Evolutionary conservation across 164 flowering plant species (phyloP), one percentile per base, ranked within the genome.

Genomic region (Aristolochia californica): DNA sequence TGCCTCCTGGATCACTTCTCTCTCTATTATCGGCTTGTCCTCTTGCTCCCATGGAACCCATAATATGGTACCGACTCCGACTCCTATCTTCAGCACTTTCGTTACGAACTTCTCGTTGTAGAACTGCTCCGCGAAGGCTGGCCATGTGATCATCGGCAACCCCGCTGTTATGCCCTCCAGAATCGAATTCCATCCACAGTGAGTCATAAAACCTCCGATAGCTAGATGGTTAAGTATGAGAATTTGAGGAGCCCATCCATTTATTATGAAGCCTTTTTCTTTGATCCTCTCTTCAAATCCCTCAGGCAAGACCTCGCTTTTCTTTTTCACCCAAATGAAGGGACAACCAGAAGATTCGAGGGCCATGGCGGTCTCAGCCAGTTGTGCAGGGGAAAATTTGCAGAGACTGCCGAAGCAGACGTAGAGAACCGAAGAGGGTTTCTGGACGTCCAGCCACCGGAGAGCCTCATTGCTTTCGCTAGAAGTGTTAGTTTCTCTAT

Each of bases 161-260:
- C 76, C 71, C 4, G 69, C 65, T 25, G 58, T 56, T 1, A 77
- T 15, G 3, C 60, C 71, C 59, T 74, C 78, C 23, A 77, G 48
- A 1, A 44, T 53, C 13, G 80, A 77, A 47, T 77, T 77, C 80
- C 80, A 77, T 12, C 62, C 62, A 20, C 62, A 59, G 27, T 59
- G 62, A 34, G 62, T 59, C 53, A 59, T 25, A 21, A 59, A 59
- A 4, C 65, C 78, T 43, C 76, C 78, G 2, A 69, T 30, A 0
- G 80, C 59, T 0, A 60, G 68, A 61, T 82, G 88, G 1, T 79
- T 69, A 34, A 85, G 66, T 1, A 85, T 81, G 15, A 80, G 59
- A 9, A 80, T 68, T 45, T 85, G 88, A 0, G 93, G 93, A 0
- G 87, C 84, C 88, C 93, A 85, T 7, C 87, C 88, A 23, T 49